Evolutionary conservation across 441 rosid species (phyloP).

Genomic region (Kokia cookei): DNA sequence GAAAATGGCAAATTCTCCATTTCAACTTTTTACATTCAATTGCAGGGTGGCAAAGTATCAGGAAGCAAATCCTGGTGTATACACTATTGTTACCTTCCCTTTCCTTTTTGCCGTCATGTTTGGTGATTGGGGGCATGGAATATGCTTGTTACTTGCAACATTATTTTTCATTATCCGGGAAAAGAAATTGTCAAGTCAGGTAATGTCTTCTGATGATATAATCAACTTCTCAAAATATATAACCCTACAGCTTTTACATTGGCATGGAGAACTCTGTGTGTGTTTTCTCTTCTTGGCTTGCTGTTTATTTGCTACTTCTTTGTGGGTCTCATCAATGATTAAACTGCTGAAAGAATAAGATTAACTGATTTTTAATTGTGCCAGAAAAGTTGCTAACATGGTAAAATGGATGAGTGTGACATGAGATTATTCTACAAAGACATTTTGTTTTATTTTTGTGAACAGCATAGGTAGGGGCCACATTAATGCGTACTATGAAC

Average conservation of each 20-base stretch:
- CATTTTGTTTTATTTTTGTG: too few relatives aligned
- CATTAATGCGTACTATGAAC: not conserved
- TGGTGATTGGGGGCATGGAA: slow-evolving; percentile 99
- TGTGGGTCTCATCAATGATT: not conserved
- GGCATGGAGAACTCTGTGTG: not conserved
- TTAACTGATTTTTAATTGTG: not conserved
- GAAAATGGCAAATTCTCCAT: not conserved
- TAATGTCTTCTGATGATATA: slow-evolving; percentile 16
- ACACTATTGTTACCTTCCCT: slow-evolving; percentile 82
- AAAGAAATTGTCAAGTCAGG: slow-evolving; percentile 86
- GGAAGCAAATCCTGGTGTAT: slow-evolving; percentile 93
- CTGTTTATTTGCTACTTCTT: not conserved
- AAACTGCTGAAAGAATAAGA: not conserved
- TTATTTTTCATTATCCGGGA: slow-evolving; percentile 55
- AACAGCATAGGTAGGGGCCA: not conserved
- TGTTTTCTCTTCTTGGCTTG: not conserved
- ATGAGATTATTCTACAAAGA: not conserved
- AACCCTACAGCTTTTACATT: not conserved
- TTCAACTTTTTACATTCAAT: slow-evolving; percentile 4
- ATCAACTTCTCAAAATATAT: not conserved
- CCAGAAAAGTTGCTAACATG: not conserved
- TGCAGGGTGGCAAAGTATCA: slow-evolving; percentile 94
- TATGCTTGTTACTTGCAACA: slow-evolving; percentile 77
- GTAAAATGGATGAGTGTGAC: not conserved
- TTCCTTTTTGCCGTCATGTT: slow-evolving; percentile 99